These are phyloP conservation scores for Neoconidiobolus thromboides DNA, from an alignment of 371 early-diverging fungal species.

Conservation along the genomic window DNA sequence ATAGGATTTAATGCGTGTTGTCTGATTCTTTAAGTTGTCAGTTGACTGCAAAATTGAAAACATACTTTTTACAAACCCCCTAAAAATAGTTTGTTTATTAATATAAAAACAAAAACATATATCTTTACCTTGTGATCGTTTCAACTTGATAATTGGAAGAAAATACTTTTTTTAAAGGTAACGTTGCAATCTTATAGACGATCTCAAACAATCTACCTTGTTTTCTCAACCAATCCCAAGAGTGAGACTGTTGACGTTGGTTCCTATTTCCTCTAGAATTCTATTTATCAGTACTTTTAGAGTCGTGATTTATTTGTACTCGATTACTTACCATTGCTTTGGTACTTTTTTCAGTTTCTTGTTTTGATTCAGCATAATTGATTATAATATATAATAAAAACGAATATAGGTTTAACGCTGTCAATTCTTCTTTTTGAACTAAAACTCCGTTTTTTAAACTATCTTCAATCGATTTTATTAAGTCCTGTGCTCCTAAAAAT, in stretches of 20 bases:
- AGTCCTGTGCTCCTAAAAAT: background rate
- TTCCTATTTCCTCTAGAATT: background rate
- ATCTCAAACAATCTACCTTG: background rate
- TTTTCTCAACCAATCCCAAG: background rate
- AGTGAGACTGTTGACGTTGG: background rate
- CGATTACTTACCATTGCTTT: background rate
- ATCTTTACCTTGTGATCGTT: background rate
- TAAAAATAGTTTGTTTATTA: background rate
- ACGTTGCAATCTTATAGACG: background rate
- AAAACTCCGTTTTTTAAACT: background rate
- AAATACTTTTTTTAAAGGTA: background rate
- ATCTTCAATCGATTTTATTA: background rate
- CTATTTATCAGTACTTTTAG: background rate
- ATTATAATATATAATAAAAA: background rate
- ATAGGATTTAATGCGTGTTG: constrained; percentile 10
- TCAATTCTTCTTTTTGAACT: background rate
- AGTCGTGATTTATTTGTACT: background rate
- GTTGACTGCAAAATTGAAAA: background rate
- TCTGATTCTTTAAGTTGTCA: constrained; percentile 1
- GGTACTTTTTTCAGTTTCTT: background rate
- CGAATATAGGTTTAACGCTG: background rate
- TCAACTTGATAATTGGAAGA: background rate
- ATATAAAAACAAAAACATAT: too few species aligned
- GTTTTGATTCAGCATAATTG: background rate
- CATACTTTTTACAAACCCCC: too few species aligned